Evolutionary conservation across 257 asterid genomes (phyloP), one percentile per base, ranked within the genome.

Genomic region (Haberlea rhodopensis): DNA sequence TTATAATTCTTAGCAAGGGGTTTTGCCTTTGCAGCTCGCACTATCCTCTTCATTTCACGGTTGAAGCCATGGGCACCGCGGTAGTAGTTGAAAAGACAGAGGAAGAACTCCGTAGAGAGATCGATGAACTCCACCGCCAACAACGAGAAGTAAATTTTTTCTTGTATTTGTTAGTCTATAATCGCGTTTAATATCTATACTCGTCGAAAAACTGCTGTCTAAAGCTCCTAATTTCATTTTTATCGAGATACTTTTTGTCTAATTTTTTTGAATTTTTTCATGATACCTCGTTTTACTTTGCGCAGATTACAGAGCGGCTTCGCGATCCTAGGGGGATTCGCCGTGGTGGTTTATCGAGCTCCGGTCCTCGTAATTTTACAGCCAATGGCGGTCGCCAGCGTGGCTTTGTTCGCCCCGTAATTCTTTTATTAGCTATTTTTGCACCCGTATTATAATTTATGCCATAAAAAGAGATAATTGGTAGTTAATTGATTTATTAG

Each of bases 321-420:
- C 96, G 96, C 24, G 94, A 87, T 85, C 99, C 95, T 59, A 78
- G 91, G 68, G 97, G 94, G 51, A 76, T 84, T 28, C 97, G 99
- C 59, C 99, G 99, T 25, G 97, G 96, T 28, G 95, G 97, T 13
- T 51, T 78, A 57, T 25, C 83, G 11, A 87, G 80, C 51, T 64
- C 85, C 45, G 96, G 89, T 70, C 96, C 91, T 62, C 89, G 95
- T 54, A 92, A 85, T 78, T 71, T 88, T 22, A 77, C 86, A 43
- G 80, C 74, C 78, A 86, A 85, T 70, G 95, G 85, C 46, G 82
- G 69, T 43, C 95, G 96, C 72, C 87, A 76, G 78, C 96, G 96
- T 29, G 96, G 95, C 63, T 80, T 86, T 68, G 79, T 88, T 73
- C 85, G 98, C 62, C 92, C 95, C 55, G 98, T 91, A 76, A 69